phyloP scores from a whole-genome alignment of 164 flowering plant species.

The Annona cherimola region DNA sequence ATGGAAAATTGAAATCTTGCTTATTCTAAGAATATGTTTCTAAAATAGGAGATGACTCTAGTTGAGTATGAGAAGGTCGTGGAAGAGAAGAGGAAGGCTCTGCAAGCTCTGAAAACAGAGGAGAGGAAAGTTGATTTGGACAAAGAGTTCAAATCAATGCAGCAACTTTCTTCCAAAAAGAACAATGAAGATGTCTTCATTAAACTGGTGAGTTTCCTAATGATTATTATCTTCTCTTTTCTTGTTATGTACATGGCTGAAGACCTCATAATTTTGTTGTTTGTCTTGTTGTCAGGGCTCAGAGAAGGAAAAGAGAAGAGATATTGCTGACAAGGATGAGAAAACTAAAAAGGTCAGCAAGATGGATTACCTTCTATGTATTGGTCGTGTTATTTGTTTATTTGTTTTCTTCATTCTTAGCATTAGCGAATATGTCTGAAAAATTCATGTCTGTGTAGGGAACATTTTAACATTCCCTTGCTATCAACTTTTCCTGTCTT shows the following conservation, averaged over 20 bases:
- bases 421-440: no score
- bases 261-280: not conserved
- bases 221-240: not conserved
- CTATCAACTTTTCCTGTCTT: not conserved
- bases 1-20: not conserved
- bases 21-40: not conserved
- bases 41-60: constrained; percentile 78
- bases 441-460: no score
- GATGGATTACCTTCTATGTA: not conserved
- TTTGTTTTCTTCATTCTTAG: no score
- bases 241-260: not conserved
- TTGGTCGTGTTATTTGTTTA: not conserved
- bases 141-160: constrained; percentile 74
- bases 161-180: constrained; percentile 71
- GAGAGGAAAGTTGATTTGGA: constrained; percentile 70
- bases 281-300: constrained; percentile 42
- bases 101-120: constrained; percentile 56
- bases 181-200: constrained; percentile 61
- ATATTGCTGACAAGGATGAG: constrained; percentile 69
- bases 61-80: constrained; percentile 80
- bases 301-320: constrained; percentile 73
- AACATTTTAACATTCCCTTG: not conserved
- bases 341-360: constrained; percentile 58
- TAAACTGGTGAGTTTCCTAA: constrained; percentile 50
- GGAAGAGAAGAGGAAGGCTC: constrained; percentile 86